Base-by-base conservation (phyloP, 1,284 basidiomycete genomes). In the Stereum hirsutum region DNA sequence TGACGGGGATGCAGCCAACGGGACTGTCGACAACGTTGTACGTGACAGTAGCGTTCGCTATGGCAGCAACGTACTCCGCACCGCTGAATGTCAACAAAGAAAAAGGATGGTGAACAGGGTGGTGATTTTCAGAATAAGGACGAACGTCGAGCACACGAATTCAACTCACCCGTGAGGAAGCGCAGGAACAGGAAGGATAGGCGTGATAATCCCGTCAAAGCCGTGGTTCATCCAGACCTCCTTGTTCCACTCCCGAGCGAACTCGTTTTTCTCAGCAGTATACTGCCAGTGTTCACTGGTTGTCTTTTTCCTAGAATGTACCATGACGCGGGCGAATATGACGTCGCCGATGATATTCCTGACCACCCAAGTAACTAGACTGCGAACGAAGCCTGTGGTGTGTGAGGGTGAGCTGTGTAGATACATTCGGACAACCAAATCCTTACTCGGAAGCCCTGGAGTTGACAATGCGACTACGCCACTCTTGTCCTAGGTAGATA, bases 21-120 rank as follows among this genome's bases (percentile, higher is more conserved):
- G 90, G 80, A 25, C 73, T 72, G 54, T 94, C 89, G 44, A 89
- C 62, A 33, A 93, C 61, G 61, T 95, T 95, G 62, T 78, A 85
- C 6, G 78, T 53, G 21, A 75, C 56, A 0, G 79, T 80, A 1
- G 61, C 61, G 6, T 55, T 57, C 12, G 75, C 74, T 5, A 88
- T 54, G 3, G 75, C 64, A 6, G 44, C 34, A 5, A 45, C 20
- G 12, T 6, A 21, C 14, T 25, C 32, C 32, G 25, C 34, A 1
- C 39, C 44, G 12, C 44, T 44, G 31, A 10, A 11, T 15, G n/a
- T n/a, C n/a, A n/a, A n/a, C n/a, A n/a, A n/a, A n/a, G n/a, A n/a
- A n/a, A n/a, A n/a, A n/a, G n/a, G n/a, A n/a, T n/a, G n/a, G n/a
- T n/a, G n/a, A n/a, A n/a, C n/a, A n/a, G 17, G 5, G 6, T 7